Base-by-base conservation (phyloP, 2,329 filamentous ascomycete species). In the Mollisiaceae sp. region DNA sequence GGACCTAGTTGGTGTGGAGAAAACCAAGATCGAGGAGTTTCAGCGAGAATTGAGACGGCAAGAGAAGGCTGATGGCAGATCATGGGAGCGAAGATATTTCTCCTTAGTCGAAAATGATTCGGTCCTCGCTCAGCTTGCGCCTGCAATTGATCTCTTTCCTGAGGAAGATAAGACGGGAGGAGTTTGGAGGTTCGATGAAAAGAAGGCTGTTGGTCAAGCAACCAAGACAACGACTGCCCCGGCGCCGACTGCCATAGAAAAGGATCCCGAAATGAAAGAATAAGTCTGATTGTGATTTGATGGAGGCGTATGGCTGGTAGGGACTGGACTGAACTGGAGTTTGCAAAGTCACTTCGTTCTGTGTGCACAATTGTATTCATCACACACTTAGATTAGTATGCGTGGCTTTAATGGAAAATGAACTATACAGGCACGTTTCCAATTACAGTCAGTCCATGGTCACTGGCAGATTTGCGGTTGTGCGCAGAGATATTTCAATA, bases 51-150 rank as follows among this genome's bases (percentile, higher is more conserved):
- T 88, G 80, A 88, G 94, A 69, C 86, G 86, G 76, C 83, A 87
- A 74, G 94, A 97, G 77, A 87, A 87, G 73, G 83, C 85, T n/a
- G 91, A 93, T 72, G 89, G 89, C 22, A 85, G 85, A 52, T 82
- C 86, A 47, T 99, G 95, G 94, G 86, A 93, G 74, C 85, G 93
- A 55, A 85, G 90, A 62, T 98, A 95, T 81, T 99, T 98, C 80
- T 86, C 82, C 65, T 73, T 78, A 73, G 73, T 85, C 74, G 72
- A 83, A 81, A 75, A 82, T 66, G 80, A 82, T 64, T 66, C 72
- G 20, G 72, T 75, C 1, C 79, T 85, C 69, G 74, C 77, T 58
- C 70, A 76, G 38, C 75, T 86, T 54, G 80, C 78, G 2, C 79
- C 78, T 47, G 75, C 74, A 62, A 76, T 82, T 24, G 78, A 78